phyloP scores from a whole-genome alignment of 148 eudicot species.

The Diospyros kaki region DNA sequence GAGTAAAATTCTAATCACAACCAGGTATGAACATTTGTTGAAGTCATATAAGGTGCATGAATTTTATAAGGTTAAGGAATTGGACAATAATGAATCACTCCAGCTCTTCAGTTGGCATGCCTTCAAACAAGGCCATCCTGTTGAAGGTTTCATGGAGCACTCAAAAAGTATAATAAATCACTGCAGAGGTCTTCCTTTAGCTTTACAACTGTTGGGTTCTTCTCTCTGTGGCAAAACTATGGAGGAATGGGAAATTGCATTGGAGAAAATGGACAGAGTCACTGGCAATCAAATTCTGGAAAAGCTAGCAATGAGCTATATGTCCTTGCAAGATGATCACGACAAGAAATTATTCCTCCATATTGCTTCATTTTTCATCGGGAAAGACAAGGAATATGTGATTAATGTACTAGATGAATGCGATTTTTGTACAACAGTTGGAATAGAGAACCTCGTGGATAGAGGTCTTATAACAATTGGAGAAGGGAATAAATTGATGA shows the following conservation, averaged over 20 bases:
- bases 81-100: not conserved
- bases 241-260: slow-evolving; percentile 10
- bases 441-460: slow-evolving; percentile 1
- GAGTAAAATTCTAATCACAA: slow-evolving; percentile 11
- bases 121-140: not conserved
- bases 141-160: slow-evolving; percentile 10
- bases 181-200: slow-evolving; percentile 10
- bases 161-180: not conserved
- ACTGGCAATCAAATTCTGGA: slow-evolving; percentile 4
- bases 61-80: not conserved
- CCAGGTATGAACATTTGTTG: not conserved
- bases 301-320: slow-evolving; percentile 1
- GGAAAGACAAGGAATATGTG: slow-evolving; percentile 8
- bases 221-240: not conserved
- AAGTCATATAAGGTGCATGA: not conserved
- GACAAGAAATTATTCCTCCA: slow-evolving; percentile 3
- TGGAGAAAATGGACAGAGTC: slow-evolving; percentile 6
- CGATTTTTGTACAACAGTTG: slow-evolving; percentile 3
- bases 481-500: not conserved
- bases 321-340: slow-evolving; percentile 10
- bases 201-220: slow-evolving; percentile 13
- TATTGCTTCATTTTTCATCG: slow-evolving; percentile 9
- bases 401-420: slow-evolving; percentile 9
- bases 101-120: slow-evolving; percentile 18
- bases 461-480: slow-evolving; percentile 7